Evolutionary conservation across 371 early-diverging fungal species (phyloP).

Genomic region (Rhizopus microsporus): DNA sequence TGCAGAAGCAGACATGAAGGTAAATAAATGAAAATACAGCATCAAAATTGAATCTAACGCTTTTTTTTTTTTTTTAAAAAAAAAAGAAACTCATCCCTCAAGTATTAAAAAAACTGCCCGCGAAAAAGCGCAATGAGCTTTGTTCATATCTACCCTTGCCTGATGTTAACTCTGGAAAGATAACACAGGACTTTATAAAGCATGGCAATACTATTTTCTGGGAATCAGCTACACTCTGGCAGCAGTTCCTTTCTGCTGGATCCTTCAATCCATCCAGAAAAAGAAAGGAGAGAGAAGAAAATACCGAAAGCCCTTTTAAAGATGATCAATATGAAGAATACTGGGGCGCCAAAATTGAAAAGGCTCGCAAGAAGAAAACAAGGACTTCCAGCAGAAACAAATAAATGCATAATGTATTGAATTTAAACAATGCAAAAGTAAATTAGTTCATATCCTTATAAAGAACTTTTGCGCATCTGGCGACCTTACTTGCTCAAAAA

Average conservation of each 20-base stretch:
- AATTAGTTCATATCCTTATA: no score
- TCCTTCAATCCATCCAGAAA: background rate
- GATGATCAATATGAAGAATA: constrained; percentile 25
- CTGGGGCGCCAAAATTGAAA: constrained; percentile 14
- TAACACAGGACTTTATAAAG: background rate
- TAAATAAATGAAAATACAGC: background rate
- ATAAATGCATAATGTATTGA: no score
- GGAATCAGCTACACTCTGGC: constrained; percentile 7
- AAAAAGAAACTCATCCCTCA: background rate
- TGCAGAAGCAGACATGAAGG: background rate
- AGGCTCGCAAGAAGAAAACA: constrained; percentile 2
- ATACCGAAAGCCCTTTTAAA: constrained; percentile 1
- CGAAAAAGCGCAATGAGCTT: background rate
- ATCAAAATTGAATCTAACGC: background rate
- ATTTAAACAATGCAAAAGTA: no score
- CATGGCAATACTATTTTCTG: constrained; percentile 6
- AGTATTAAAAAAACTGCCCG: background rate
- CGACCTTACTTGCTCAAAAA: no score
- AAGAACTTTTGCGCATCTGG: no score
- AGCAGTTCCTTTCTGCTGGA: background rate
- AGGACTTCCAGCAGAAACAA: no score
- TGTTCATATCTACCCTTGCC: background rate
- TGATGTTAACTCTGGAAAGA: background rate
- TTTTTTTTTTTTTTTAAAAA: background rate
- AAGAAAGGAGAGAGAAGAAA: background rate